Base-by-base conservation (phyloP, 2,329 filamentous ascomycete species). In the Calonectria leucothoes region DNA sequence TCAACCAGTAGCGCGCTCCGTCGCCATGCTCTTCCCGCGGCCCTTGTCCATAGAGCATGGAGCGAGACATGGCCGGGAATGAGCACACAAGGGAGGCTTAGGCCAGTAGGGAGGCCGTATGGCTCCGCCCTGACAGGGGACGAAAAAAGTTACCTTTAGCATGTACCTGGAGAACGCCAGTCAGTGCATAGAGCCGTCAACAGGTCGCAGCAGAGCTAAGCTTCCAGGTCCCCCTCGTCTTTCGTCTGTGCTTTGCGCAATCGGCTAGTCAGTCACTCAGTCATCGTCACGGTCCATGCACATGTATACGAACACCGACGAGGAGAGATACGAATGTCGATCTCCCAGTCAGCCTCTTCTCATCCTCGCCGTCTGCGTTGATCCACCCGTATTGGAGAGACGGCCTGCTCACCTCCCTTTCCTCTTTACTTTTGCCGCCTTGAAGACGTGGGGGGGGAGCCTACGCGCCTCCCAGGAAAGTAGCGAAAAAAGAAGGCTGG, bases 121-220 rank as follows among this genome's bases (percentile, higher is more conserved):
- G 52, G 64, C 69, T 45, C 69, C 42, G 64, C 70, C 57, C 57
- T 68, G 57, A 65, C 55, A 68, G 59, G 66, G 65, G 48, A 59
- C n/a, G n/a, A 29, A 29, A 33, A 67, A 52, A 29, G 55, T 42
- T 52, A 69, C 57, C 35, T 33, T 37, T 57, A 42, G 42, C 57
- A 63, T 48, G 55, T 61, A 63, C 55, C 31, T 27, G 59, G 17
- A 15, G 31, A 45, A 37, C 42, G 17, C 42, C 55, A 61, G 35
- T 61, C 55, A 61, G 55, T 67, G 49, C 65, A 55, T 15, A 67
- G 45, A 39, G 49, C 49, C 57, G 31, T 65, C 37, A 39, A 69
- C 70, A 48, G 66, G 64, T 69, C 65, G 65, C 70, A 72, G 66
- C 29, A 72, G 66, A 65, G 59, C 70, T 69, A 66, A 72, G 66